These are phyloP conservation scores for Globisporangium nagaii DNA, from an alignment of 352 stramenopile species.

Conservation along the genomic window DNA sequence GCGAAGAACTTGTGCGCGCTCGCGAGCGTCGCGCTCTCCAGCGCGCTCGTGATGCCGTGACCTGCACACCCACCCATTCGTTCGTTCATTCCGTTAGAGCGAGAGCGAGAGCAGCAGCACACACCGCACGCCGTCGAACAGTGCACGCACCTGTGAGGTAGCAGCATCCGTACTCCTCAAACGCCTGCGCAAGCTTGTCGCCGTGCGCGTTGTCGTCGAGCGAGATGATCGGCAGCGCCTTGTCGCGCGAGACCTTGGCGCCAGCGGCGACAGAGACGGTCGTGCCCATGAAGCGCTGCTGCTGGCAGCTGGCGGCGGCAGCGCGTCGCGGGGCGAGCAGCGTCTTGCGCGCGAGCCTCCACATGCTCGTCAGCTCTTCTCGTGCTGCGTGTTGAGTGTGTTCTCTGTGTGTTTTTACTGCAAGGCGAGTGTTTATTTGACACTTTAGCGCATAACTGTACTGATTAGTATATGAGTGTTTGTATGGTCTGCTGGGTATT, in stretches of 20 bases:
- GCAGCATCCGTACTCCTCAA: slow-evolving; percentile 68
- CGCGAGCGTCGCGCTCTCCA: slow-evolving; percentile 48
- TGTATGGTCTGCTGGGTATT: too few species aligned
- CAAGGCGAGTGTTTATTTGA: too few species aligned
- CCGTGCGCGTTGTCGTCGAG: slow-evolving; percentile 46
- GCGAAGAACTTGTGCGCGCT: slow-evolving; percentile 55
- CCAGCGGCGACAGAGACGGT: not conserved
- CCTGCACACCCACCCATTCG: too few species aligned
- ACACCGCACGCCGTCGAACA: not conserved
- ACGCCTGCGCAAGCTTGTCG: slow-evolving; percentile 44
- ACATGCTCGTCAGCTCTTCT: not conserved
- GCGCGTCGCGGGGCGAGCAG: not conserved
- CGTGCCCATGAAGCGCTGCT: not conserved
- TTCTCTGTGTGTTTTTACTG: not conserved
- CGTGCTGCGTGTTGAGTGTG: not conserved
- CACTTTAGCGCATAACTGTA: too few species aligned
- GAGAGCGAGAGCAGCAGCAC: not conserved
- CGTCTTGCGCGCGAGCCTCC: not conserved
- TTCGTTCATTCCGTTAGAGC: too few species aligned
- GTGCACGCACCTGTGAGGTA: slow-evolving; percentile 40
- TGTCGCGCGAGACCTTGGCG: slow-evolving; percentile 9
- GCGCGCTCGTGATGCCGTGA: slow-evolving; percentile 43
- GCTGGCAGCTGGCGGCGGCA: not conserved
- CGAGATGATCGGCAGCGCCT: slow-evolving; percentile 42
- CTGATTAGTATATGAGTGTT: too few species aligned